Conservation (phyloP, 352 stramenopile species). For the Saprolegnia parasitica region DNA sequence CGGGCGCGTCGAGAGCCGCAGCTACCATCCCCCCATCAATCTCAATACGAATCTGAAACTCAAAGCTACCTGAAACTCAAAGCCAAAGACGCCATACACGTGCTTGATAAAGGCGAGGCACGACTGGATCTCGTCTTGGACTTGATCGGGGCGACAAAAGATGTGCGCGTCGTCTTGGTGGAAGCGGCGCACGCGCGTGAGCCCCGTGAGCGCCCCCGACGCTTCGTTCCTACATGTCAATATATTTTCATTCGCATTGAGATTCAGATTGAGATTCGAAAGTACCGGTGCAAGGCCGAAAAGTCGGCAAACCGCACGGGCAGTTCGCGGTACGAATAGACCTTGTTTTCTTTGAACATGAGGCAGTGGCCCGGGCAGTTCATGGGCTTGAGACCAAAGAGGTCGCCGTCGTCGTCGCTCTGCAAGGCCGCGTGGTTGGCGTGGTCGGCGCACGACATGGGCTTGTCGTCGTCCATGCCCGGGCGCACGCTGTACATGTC, state of each 20-base stretch:
- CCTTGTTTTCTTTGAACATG: conserved; percentile 92
- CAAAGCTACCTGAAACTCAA: conserved; percentile 91
- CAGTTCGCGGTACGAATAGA: conserved; percentile 95
- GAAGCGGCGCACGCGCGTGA: conserved; percentile 97
- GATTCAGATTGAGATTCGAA: neutral
- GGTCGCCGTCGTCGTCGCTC: conserved; percentile 85
- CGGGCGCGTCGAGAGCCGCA: conserved; percentile 90
- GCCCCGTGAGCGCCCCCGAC: conserved; percentile 92
- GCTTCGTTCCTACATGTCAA: conserved; percentile 88
- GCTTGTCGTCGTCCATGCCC: conserved; percentile 41
- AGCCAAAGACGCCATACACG: conserved; percentile 94
- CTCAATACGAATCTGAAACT: neutral
- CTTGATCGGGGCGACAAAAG: conserved; percentile 91
- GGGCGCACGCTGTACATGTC: conserved; percentile 93
- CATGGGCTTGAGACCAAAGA: conserved; percentile 98
- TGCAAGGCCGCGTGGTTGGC: conserved; percentile 29
- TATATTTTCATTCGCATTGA: conserved; percentile 1
- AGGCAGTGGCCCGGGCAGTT: conserved; percentile 98
- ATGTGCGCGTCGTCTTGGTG: conserved; percentile 99
- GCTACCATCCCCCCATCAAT: conserved; percentile 17
- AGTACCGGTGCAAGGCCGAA: conserved; percentile 86
- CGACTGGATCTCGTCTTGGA: conserved; percentile 93
- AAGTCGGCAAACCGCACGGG: conserved; percentile 94
- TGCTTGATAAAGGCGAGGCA: conserved; percentile 92
- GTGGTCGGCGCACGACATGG: conserved; percentile 22